phyloP scores from a whole-genome alignment of 164 flowering plant species.

The Sedum album region DNA sequence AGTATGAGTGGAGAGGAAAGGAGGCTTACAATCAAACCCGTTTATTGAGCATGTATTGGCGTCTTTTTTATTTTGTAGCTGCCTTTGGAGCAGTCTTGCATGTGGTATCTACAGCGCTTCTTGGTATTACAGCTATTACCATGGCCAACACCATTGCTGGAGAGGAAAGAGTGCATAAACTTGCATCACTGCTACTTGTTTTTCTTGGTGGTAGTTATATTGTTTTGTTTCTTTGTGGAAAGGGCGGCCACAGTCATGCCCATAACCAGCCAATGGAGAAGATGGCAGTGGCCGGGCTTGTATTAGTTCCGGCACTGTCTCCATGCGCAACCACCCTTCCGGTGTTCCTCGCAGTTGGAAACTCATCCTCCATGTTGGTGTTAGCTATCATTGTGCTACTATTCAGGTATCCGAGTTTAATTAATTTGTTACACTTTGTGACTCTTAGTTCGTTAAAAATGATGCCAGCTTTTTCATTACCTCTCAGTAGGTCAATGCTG shows the following conservation, averaged over 20 bases:
- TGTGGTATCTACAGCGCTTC: conserved; percentile 86
- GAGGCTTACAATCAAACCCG: too few species aligned
- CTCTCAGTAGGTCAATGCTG: too few species aligned
- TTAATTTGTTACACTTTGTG: neutral
- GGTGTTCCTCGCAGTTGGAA: conserved; percentile 97
- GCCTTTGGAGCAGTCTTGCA: conserved; percentile 97
- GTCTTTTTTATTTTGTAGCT: conserved; percentile 58
- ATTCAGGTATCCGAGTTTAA: conserved; percentile 47
- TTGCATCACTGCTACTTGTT: conserved; percentile 86
- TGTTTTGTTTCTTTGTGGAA: conserved; percentile 61
- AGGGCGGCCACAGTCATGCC: conserved; percentile 86
- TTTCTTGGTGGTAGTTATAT: conserved; percentile 86
- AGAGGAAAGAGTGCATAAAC: conserved; percentile 95
- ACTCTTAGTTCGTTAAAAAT: neutral
- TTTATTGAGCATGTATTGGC: neutral
- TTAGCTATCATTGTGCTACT: conserved; percentile 91
- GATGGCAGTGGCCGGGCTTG: conserved; percentile 98
- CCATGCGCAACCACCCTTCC: conserved; percentile 99
- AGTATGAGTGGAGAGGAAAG: too few species aligned
- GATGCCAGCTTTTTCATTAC: too few species aligned
- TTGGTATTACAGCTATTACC: conserved; percentile 92
- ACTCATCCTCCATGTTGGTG: conserved; percentile 93
- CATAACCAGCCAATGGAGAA: conserved; percentile 99
- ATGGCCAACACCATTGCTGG: conserved; percentile 95
- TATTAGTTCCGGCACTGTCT: conserved; percentile 94